These are phyloP conservation scores for Kazachstania taianensis DNA, from an alignment of 805 yeast genomes.

Conservation along the genomic window DNA sequence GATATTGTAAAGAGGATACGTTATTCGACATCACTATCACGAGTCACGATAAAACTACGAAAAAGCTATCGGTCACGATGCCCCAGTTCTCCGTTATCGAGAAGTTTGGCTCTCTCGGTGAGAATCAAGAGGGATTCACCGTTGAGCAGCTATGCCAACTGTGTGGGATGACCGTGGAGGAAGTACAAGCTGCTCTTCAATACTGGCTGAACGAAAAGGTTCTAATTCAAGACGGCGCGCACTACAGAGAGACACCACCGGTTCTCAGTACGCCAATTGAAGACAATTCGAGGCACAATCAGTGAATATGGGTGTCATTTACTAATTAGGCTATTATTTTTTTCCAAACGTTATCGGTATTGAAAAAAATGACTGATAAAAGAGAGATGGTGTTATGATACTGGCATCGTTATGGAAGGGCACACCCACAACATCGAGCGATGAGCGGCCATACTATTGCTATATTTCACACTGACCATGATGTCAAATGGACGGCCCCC, in stretches of 20 bases:
- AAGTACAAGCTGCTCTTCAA: slow-evolving; percentile 32
- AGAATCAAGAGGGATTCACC: slow-evolving; percentile 14
- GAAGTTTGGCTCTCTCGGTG: not conserved
- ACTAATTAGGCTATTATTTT: too few species aligned
- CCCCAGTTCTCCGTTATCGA: slow-evolving; percentile 5
- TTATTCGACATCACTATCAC: slow-evolving; percentile 46
- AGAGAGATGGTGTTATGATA: too few species aligned
- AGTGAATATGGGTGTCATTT: too few species aligned
- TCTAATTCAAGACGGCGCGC: not conserved
- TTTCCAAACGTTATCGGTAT: too few species aligned
- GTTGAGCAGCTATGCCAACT: slow-evolving; percentile 20
- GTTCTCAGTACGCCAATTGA: not conserved
- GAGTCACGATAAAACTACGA: not conserved
- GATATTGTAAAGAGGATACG: slow-evolving; percentile 51
- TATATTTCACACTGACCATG: slow-evolving; percentile 21
- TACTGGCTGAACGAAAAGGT: slow-evolving; percentile 1
- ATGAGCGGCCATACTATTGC: too few species aligned
- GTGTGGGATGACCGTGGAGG: slow-evolving; percentile 13
- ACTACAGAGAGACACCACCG: not conserved
- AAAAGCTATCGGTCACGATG: slow-evolving; percentile 34
- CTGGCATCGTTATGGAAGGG: too few species aligned
- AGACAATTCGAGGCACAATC: not conserved
- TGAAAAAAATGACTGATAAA: too few species aligned
- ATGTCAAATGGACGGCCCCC: slow-evolving; percentile 15
- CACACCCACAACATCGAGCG: too few species aligned